Conservation (phyloP, 2,329 filamentous ascomycete species). For the Diaporthe eres region DNA sequence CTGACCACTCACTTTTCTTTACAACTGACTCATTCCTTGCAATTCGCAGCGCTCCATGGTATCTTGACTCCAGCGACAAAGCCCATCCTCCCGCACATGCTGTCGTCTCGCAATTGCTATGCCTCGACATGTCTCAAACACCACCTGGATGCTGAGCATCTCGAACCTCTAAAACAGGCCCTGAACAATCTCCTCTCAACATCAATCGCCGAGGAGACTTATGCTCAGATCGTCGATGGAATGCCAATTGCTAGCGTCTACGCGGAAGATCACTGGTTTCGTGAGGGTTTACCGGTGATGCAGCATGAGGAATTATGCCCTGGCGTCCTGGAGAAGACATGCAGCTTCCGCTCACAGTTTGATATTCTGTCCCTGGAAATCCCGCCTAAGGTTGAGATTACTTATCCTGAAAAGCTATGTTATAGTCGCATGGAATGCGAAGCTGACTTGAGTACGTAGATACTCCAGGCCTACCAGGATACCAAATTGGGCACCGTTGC, state of each 20-base stretch:
- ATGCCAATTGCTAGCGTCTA: conserved; percentile 54
- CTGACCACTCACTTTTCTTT: too few species aligned
- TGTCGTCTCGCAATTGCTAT: neutral
- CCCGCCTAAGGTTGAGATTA: neutral
- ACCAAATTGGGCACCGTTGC: neutral
- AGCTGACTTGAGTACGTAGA: neutral
- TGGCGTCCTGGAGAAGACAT: neutral
- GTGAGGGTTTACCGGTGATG: neutral
- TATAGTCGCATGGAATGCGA: neutral
- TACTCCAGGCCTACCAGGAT: neutral
- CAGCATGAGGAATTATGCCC: conserved; percentile 1
- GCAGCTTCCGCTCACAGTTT: neutral
- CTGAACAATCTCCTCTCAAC: conserved; percentile 46
- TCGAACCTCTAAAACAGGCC: neutral
- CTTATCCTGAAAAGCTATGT: neutral
- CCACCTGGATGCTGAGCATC: conserved; percentile 11
- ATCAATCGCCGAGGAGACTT: neutral
- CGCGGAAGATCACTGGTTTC: conserved; percentile 39
- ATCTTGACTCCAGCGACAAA: neutral
- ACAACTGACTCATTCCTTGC: neutral
- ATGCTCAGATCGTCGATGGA: conserved; percentile 49
- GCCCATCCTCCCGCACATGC: neutral
- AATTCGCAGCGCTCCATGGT: neutral
- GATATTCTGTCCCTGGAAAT: neutral
- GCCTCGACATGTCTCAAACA: neutral